Evolutionary conservation across 495 filamentous ascomycete species (phyloP), one percentile per base, ranked within the genome.

Genomic region (Lasiosphaeris hirsuta): DNA sequence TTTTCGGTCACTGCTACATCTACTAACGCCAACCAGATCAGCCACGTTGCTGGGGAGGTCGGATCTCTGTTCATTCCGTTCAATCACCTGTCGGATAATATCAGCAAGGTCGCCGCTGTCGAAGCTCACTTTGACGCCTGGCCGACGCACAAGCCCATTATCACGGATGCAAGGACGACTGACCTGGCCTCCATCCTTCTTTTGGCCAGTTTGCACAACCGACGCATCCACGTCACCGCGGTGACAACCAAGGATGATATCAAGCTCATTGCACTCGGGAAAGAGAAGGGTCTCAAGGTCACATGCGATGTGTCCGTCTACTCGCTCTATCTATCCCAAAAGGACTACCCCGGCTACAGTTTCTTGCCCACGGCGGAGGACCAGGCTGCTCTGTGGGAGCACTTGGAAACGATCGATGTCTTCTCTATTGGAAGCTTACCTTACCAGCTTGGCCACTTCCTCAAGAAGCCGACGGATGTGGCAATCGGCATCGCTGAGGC

Each of bases 61-160:
- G 90, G 90, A 7, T 92, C 90, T 18, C 78, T 94, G 15, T 94
- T 91, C 74, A 88, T 94, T 48, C 90, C 90, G 0, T 94, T 93
- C 82, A 90, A 94, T 69, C 88, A 92, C 66, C 73, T 92, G 8
- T 89, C 88, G 17, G 88, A 87, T 60, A 92, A 92, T 67, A 91
- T 94, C 71, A 91, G 84, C 79, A 90, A 90, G 75, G 89, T 92
- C 39, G 87, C 90, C 14, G 84, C 88, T 4, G 87, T 93, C 45
- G 88, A 87, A 57, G 85, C 83, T 49, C 90, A 94, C 73, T 93
- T 94, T 60, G 85, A 83, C 51, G 81, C 84, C 17, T 94, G 90
- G 90, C 90, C 90, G 23, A 78, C 78, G 3, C 86, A 84, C 74
- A 94, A 94, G 73, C 88, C 89, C 36, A 88, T 94, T 64, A 80